A percentile compares a stretch with the other conserved stretches of the same genome.
Conservation (phyloP, 1,284 basidiomycete species). For the Filobasidium uniguttulatum region DNA sequence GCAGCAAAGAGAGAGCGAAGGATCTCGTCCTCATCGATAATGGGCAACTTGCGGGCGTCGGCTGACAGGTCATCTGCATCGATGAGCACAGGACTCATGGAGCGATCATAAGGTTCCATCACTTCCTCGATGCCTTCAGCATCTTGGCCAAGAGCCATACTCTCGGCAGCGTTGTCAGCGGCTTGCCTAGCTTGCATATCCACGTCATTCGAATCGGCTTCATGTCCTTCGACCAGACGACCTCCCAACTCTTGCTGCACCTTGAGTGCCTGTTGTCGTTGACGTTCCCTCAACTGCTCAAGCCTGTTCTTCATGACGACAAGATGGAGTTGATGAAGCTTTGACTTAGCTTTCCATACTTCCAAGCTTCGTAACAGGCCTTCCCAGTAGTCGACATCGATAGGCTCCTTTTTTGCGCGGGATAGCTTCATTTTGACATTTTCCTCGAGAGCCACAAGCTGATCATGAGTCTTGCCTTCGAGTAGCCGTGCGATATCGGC, state of each 20-base stretch:
- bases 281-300: conserved; percentile 85
- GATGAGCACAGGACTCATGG: conserved; percentile 64
- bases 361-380: conserved; percentile 74
- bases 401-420: conserved; percentile 64
- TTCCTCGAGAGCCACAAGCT: conserved; percentile 67
- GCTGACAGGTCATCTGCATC: conserved; percentile 54
- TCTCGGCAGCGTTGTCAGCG: conserved; percentile 26
- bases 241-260: conserved; percentile 83
- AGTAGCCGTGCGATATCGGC: conserved; percentile 59
- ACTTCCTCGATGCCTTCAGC: conserved; percentile 39
- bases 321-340: conserved; percentile 82
- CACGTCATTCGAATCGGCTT: too few relatives aligned
- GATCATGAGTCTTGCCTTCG: conserved; percentile 65
- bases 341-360: conserved; percentile 99
- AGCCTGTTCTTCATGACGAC: conserved; percentile 88
- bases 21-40: conserved; percentile 57
- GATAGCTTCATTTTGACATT: conserved; percentile 76
- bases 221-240: too few relatives aligned
- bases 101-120: conserved; percentile 59
- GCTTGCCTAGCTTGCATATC: conserved; percentile 27
- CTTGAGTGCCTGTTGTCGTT: conserved; percentile 83
- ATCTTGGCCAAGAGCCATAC: conserved; percentile 28
- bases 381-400: conserved; percentile 99
- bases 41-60: conserved; percentile 66
- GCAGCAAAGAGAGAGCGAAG: conserved; percentile 52